Evolutionary conservation across 768 basidiomycete species (phyloP).

Genomic region (Russula lepida): DNA sequence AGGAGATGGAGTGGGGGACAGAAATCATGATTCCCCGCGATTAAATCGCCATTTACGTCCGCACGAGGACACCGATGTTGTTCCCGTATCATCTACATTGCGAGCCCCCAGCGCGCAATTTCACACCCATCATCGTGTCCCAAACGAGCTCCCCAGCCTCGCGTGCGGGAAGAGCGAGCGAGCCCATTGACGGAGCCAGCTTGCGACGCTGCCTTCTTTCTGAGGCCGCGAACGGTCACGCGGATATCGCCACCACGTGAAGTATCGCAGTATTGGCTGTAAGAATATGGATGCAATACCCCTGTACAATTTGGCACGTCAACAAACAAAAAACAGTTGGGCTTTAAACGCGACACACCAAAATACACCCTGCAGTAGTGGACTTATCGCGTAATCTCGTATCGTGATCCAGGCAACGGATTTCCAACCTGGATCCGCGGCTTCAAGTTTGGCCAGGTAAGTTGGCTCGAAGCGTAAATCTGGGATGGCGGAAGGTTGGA

Average conservation of each 20-base stretch:
- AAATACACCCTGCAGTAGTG: constrained; percentile 55
- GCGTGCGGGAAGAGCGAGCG: constrained; percentile 1
- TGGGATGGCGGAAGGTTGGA: constrained; percentile 39
- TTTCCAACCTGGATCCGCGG: constrained; percentile 49
- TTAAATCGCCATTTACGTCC: background rate
- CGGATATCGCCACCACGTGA: background rate
- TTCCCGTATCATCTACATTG: background rate
- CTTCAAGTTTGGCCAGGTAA: constrained; percentile 52
- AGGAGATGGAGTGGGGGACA: background rate
- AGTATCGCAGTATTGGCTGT: background rate
- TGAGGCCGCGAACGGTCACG: background rate
- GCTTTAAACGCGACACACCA: constrained; percentile 39
- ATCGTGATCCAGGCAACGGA: constrained; percentile 53
- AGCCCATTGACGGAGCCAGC: constrained; percentile 11
- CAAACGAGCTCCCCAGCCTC: background rate
- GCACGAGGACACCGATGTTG: background rate
- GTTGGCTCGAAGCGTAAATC: constrained; percentile 72
- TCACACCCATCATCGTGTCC: constrained; percentile 1
- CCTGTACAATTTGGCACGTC: background rate
- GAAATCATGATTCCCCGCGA: background rate
- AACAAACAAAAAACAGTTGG: background rate
- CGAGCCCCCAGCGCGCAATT: background rate
- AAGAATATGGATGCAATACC: constrained; percentile 9
- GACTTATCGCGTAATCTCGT: constrained; percentile 61
- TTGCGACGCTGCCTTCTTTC: constrained; percentile 5